phyloP scores from a whole-genome alignment of 768 basidiomycete species.

The Leccinum fibrillosum region DNA sequence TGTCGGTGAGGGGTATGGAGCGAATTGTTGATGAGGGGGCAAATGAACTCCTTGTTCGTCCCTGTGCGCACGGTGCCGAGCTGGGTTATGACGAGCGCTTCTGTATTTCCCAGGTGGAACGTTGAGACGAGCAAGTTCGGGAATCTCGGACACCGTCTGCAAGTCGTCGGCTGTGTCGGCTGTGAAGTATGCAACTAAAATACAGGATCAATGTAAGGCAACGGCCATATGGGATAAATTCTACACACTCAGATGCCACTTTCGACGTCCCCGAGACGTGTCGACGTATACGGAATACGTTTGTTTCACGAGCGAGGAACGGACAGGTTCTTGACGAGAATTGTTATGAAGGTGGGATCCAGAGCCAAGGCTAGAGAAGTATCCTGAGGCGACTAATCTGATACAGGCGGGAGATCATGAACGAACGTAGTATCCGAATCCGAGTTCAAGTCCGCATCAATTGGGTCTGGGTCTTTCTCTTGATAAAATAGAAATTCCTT shows the following conservation, averaged over 20 bases:
- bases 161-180: constrained; percentile 57
- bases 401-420: background rate
- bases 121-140: constrained; percentile 46
- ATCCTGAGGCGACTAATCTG: constrained; percentile 2
- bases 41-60: constrained; percentile 20
- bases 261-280: constrained; percentile 61
- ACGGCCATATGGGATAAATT: constrained; percentile 4
- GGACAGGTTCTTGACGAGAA: constrained; percentile 27
- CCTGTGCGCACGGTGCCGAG: constrained; percentile 35
- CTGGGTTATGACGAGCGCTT: constrained; percentile 59
- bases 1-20: constrained; percentile 31
- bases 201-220: background rate
- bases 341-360: constrained; percentile 27
- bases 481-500: constrained; percentile 80
- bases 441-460: constrained; percentile 45
- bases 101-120: constrained; percentile 62
- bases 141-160: constrained; percentile 56
- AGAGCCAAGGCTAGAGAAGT: constrained; percentile 26
- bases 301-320: constrained; percentile 67
- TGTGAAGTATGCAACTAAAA: constrained; percentile 73
- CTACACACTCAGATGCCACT: constrained; percentile 77
- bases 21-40: constrained; percentile 24
- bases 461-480: constrained; percentile 56
- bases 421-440: constrained; percentile 52
- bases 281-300: constrained; percentile 78